Evolutionary conservation across 176 grass and related monocot genomes (phyloP).

Genomic region (Raddia guianensis): DNA sequence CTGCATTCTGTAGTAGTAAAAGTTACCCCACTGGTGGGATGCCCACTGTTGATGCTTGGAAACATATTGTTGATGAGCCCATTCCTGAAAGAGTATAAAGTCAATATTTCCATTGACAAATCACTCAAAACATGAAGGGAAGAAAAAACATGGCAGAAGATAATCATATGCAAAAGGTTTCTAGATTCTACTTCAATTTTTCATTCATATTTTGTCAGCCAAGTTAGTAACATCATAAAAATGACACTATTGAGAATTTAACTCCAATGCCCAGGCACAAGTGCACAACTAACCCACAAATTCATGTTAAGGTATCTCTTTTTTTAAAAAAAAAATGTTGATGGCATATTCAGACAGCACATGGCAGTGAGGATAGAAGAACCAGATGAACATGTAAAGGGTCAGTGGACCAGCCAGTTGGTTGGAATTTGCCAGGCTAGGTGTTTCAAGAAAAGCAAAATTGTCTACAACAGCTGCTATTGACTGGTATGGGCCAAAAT

Average conservation of each 20-base stretch:
- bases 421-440: not conserved
- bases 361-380: not conserved
- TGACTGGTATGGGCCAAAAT: not conserved
- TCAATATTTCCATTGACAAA: conserved; percentile 19
- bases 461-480: not conserved
- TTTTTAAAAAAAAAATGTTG: not conserved
- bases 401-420: not conserved
- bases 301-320: not conserved
- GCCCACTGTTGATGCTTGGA: conserved; percentile 86
- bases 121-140: not conserved
- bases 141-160: not conserved
- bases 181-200: not conserved
- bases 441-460: not conserved
- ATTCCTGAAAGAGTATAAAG: conserved; percentile 54
- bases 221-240: conserved; percentile 12
- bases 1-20: conserved; percentile 86
- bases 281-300: not conserved
- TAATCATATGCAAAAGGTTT: not conserved
- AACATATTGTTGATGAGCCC: conserved; percentile 78
- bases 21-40: conserved; percentile 90
- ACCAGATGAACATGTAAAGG: not conserved
- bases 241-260: not conserved
- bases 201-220: not conserved
- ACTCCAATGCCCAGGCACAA: not conserved
- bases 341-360: not conserved